Conservation (phyloP, 192 early-diverging fungal species). For the Thamnidium elegans region DNA sequence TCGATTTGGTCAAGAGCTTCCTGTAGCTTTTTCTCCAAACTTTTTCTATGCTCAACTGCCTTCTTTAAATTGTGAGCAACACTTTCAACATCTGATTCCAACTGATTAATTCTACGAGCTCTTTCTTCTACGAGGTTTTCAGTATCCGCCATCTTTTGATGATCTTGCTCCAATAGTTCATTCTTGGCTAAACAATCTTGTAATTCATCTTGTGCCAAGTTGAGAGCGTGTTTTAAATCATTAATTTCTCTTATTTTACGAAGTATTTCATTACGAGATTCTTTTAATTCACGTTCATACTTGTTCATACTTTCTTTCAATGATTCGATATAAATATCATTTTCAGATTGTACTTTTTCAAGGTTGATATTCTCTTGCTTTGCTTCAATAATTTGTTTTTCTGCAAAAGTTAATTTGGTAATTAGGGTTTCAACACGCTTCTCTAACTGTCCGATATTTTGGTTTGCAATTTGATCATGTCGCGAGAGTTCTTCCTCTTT, state of each 20-base stretch:
- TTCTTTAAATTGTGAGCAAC: background rate
- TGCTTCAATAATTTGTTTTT: background rate
- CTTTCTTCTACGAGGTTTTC: background rate
- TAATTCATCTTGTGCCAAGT: background rate
- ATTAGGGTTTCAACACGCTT: background rate
- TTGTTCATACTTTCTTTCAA: background rate
- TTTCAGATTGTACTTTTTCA: background rate
- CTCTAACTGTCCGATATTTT: background rate
- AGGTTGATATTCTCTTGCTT: background rate
- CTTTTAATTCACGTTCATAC: background rate
- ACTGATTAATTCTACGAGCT: background rate
- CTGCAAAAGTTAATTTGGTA: background rate
- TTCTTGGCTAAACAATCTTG: background rate
- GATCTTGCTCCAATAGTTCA: background rate
- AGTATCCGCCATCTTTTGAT: background rate
- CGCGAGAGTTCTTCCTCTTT: background rate
- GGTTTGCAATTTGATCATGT: background rate
- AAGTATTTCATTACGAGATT: background rate
- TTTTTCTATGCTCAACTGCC: background rate
- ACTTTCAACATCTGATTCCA: background rate
- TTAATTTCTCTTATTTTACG: background rate
- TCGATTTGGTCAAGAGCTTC: background rate
- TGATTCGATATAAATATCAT: background rate
- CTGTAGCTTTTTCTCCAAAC: background rate
- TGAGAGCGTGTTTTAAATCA: background rate